These are phyloP conservation scores for Boletus barrowsii DNA, from an alignment of 768 basidiomycete genomes.

Conservation along the genomic window DNA sequence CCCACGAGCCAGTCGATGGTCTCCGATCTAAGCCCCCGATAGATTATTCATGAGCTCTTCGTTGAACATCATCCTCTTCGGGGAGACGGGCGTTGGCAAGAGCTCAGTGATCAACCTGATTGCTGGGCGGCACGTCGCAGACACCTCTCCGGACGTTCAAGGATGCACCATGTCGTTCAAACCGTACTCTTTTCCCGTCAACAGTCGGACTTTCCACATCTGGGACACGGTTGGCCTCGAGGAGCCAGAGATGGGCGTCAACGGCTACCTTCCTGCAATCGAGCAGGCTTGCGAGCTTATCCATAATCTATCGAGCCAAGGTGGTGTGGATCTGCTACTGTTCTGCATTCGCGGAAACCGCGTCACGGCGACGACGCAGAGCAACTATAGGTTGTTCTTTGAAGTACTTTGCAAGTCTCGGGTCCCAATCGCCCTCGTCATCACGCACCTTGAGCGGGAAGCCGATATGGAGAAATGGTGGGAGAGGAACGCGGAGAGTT, in stretches of 20 bases:
- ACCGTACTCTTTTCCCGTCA: constrained; percentile 25
- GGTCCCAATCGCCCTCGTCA: constrained; percentile 31
- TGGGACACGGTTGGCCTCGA: constrained; percentile 39
- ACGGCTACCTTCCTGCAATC: constrained; percentile 28
- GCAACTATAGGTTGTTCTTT: constrained; percentile 42
- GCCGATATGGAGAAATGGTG: constrained; percentile 35
- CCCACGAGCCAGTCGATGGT: constrained; percentile 2
- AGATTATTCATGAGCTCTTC: constrained; percentile 19
- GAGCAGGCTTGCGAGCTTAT: constrained; percentile 34
- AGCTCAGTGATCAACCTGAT: constrained; percentile 35
- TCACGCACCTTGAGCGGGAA: constrained; percentile 42
- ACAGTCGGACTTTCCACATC: constrained; percentile 16
- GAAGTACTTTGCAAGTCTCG: constrained; percentile 38
- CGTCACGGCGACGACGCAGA: constrained; percentile 34
- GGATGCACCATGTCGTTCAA: constrained; percentile 39
- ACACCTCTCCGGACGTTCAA: constrained; percentile 24
- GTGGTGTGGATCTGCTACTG: constrained; percentile 41
- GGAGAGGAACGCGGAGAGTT: constrained; percentile 23
- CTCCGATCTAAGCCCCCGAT: constrained; percentile 15
- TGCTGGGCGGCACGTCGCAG: constrained; percentile 23
- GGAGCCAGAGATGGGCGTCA: constrained; percentile 26
- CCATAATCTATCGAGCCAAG: constrained; percentile 22
- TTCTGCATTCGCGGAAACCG: constrained; percentile 42
- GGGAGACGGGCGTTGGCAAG: constrained; percentile 40
- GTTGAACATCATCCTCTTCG: constrained; percentile 43